Evolutionary conservation across 1,284 basidiomycete genomes (phyloP), one percentile per base, ranked within the genome.

Genomic region (Macrocystidia cucumis): DNA sequence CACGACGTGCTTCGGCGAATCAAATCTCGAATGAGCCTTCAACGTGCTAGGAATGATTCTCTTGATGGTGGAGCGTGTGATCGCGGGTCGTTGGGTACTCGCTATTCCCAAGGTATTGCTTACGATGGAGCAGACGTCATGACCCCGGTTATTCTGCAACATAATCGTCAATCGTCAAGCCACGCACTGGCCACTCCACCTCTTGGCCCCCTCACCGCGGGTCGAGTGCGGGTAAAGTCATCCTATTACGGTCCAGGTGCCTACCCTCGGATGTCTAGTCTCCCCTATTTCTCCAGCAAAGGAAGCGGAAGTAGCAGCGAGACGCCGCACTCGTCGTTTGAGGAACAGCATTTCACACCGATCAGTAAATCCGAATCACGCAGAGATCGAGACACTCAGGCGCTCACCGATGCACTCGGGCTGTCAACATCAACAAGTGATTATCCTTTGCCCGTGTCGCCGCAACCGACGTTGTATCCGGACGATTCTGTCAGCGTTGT

Each of bases 401-500:
- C 74, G 24, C 50, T 77, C 38, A 63, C 72, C 2, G 63, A 63
- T 34, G 75, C 70, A 0, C 57, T 76, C n/a, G 75, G 75, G 8
- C 52, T 79, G 14, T 42, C 51, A 9, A 66, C 72, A 13, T 65
- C 65, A 12, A 47, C 53, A 29, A 57, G 59, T 30, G 51, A 56
- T 14, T 55, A 56, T 38, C 45, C 53, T 3, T 42, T 49, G 11
- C 47, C 63, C 11, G 14, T 18, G 18, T 61, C 60, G 9, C 78
- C 74, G 19, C 73, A 71, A 44, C 68, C 68, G 11, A 79, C 78
- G 5, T 47, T 82, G 38, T 79, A 75, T 48, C 79, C 79, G 3
- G 81, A 84, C 39, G 80, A 83, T 54, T 82, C 78, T 7, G 59
- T 79, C 52, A 79, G 76, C 39, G 63, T 82, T 19, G 64, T 71